phyloP scores from a whole-genome alignment of 495 filamentous ascomycete genomes.

The Aspergillus hancockii region DNA sequence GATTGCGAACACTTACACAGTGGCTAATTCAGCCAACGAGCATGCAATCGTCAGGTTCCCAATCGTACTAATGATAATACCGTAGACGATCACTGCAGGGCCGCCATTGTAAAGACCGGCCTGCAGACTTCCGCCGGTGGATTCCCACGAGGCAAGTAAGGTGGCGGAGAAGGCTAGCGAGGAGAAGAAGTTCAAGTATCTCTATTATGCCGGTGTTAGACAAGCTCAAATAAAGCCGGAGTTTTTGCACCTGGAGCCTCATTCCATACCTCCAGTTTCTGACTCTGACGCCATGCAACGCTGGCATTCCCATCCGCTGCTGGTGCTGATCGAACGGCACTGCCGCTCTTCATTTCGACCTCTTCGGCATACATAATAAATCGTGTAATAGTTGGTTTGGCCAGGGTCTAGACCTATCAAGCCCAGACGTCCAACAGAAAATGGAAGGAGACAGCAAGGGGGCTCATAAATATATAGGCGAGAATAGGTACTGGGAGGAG shows the following conservation, averaged over 20 bases:
- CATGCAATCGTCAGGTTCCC: slow-evolving; percentile 31
- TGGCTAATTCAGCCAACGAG: slow-evolving; percentile 38
- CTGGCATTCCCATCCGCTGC: slow-evolving; percentile 18
- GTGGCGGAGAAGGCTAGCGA: slow-evolving; percentile 35
- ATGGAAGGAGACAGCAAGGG: too few species aligned
- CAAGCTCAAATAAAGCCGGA: not conserved
- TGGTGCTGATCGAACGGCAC: slow-evolving; percentile 22
- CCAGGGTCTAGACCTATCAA: too few species aligned
- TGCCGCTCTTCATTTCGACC: slow-evolving; percentile 26
- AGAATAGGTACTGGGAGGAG: too few species aligned
- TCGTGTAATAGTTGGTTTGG: too few species aligned
- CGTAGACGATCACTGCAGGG: slow-evolving; percentile 32
- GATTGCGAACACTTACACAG: slow-evolving; percentile 26
- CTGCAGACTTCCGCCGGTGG: slow-evolving; percentile 26
- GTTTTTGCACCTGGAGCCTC: too few species aligned
- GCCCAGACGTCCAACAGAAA: too few species aligned
- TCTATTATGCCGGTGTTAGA: slow-evolving; percentile 17
- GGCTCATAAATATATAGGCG: too few species aligned
- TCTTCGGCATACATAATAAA: slow-evolving; percentile 22
- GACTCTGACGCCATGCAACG: slow-evolving; percentile 20
- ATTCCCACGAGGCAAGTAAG: slow-evolving; percentile 37
- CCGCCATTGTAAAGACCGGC: slow-evolving; percentile 34
- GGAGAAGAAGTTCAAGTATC: slow-evolving; percentile 38
- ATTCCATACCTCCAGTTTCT: slow-evolving; percentile 26
- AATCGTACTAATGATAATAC: slow-evolving; percentile 27